Evolutionary conservation across 2,329 filamentous ascomycete genomes (phyloP).

Genomic region (Gnomoniopsis sp.): DNA sequence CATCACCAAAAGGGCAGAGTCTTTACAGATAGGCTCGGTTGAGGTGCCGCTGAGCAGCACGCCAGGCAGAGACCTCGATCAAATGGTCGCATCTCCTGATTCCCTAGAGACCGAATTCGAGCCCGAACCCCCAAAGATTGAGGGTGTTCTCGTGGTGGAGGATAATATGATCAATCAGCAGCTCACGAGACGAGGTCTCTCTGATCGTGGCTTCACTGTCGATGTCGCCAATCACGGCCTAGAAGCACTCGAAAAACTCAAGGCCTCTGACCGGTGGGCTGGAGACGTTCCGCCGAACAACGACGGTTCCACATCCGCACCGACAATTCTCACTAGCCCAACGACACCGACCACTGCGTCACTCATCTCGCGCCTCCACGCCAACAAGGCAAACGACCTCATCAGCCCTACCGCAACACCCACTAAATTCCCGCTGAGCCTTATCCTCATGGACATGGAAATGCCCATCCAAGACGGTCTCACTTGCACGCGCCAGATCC

Average conservation of each 20-base stretch:
- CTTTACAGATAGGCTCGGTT: constrained; percentile 16
- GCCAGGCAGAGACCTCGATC: constrained; percentile 5
- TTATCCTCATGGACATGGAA: constrained; percentile 74
- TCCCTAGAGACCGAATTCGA: constrained; percentile 1
- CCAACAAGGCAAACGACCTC: not conserved
- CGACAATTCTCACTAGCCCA: not conserved
- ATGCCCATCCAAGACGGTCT: constrained; percentile 74
- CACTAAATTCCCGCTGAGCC: constrained; percentile 42
- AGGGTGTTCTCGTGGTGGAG: constrained; percentile 53
- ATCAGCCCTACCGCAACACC: constrained; percentile 3
- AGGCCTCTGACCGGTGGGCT: constrained; percentile 26
- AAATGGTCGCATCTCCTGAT: not conserved
- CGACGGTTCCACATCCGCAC: not conserved
- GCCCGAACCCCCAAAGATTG: constrained; percentile 26
- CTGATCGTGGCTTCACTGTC: constrained; percentile 46
- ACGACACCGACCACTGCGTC: constrained; percentile 2
- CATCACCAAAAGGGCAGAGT: constrained; percentile 18
- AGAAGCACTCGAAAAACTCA: constrained; percentile 35
- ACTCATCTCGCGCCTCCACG: not conserved
- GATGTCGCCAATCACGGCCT: constrained; percentile 47
- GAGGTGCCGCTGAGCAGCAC: constrained; percentile 17
- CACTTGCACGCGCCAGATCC: constrained; percentile 62
- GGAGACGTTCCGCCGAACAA: constrained; percentile 2
- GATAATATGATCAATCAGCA: constrained; percentile 61
- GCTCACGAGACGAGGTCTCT: constrained; percentile 49